Percentiles rank a stretch among this genome's conserved stretches.
Conservation (phyloP, 225 moss, liverwort and hornwort genomes). For the Lunularia cruciata region DNA sequence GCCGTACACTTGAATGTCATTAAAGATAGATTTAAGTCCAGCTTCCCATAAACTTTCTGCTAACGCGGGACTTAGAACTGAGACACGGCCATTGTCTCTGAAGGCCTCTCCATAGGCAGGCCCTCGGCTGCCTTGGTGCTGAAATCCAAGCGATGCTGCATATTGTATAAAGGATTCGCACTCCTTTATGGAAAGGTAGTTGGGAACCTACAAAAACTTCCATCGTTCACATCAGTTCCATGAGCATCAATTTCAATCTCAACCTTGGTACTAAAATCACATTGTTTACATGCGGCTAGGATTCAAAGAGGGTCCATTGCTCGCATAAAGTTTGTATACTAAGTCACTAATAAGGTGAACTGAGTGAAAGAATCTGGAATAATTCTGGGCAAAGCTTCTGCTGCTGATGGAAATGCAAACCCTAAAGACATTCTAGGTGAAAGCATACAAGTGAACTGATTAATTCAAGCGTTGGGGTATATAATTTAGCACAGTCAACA, state of each 20-base stretch:
- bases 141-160: conserved; percentile 68
- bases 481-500: no score
- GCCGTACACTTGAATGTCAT: conserved; percentile 39
- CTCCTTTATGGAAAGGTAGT: conserved; percentile 52
- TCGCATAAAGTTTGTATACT: no score
- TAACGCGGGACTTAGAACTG: conserved; percentile 43
- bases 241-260: neutral
- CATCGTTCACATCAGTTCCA: neutral
- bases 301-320: no score
- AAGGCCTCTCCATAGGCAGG: conserved; percentile 81
- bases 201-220: conserved; percentile 30
- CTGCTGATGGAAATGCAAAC: neutral
- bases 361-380: no score
- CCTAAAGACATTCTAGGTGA: neutral
- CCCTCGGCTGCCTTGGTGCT: conserved; percentile 76
- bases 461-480: no score
- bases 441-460: no score
- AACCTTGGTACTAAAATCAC: no score
- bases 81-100: conserved; percentile 59
- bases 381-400: no score
- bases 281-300: no score
- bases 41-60: conserved; percentile 70
- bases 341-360: neutral
- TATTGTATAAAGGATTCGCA: conserved; percentile 61
- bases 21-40: conserved; percentile 59